Conservation (phyloP, 2,329 filamentous ascomycete species). For the Berkeleyomyces rouxiae region DNA sequence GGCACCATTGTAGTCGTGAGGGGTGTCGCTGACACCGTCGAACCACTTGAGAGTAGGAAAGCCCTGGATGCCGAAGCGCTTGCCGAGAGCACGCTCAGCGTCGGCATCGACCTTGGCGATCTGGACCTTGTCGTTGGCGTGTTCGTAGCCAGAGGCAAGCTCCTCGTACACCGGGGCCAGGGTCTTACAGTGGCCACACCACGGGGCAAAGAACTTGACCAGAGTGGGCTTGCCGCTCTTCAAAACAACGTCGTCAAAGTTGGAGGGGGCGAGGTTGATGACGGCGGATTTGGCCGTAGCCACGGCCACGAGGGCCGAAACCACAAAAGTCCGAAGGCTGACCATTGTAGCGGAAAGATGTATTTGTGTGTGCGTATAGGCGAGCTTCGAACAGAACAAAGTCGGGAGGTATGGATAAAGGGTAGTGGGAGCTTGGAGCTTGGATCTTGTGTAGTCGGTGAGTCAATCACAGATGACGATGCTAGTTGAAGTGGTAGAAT, state of each 20-base stretch:
- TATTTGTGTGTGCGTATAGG: background rate
- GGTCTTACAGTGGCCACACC: conserved; percentile 98
- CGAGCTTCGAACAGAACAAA: background rate
- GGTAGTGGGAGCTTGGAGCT: background rate
- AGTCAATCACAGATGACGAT: background rate
- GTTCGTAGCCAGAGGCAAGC: conserved; percentile 57
- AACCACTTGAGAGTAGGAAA: conserved; percentile 98
- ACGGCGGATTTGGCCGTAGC: conserved; percentile 64
- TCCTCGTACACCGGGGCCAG: conserved; percentile 92
- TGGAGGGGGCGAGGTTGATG: conserved; percentile 71
- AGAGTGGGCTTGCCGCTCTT: conserved; percentile 88
- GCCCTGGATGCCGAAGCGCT: conserved; percentile 75
- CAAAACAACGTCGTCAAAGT: conserved; percentile 82
- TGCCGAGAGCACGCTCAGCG: conserved; percentile 66
- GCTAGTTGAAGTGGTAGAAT: background rate
- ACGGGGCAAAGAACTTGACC: conserved; percentile 95
- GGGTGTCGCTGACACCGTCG: conserved; percentile 79
- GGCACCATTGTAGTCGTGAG: conserved; percentile 70
- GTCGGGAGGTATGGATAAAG: background rate
- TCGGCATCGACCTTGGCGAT: conserved; percentile 97
- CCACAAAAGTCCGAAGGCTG: conserved; percentile 42
- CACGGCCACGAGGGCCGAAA: conserved; percentile 36
- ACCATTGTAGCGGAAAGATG: conserved; percentile 28
- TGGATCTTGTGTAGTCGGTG: background rate
- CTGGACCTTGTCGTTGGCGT: conserved; percentile 54